phyloP scores from a whole-genome alignment of 345 rosid species.

The Pistacia vera region DNA sequence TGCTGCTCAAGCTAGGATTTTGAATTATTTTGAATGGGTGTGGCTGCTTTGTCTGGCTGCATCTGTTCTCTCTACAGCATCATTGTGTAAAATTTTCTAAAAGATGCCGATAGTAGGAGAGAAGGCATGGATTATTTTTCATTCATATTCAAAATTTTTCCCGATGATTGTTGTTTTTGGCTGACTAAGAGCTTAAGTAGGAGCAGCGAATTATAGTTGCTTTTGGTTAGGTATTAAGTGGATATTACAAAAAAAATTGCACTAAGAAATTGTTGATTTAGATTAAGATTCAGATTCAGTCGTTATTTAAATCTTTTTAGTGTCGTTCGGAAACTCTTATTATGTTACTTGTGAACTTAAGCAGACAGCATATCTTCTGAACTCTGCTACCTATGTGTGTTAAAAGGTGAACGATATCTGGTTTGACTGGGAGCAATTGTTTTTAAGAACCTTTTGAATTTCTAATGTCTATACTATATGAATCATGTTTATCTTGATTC shows the following conservation, averaged over 20 bases:
- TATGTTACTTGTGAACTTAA: not conserved
- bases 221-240: conserved; percentile 14
- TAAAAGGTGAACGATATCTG: not conserved
- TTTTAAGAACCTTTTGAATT: too few species aligned
- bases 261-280: not conserved
- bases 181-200: conserved; percentile 24
- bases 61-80: conserved; percentile 23
- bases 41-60: conserved; percentile 32
- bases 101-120: conserved; percentile 30
- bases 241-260: not conserved
- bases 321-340: conserved; percentile 1
- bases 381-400: not conserved
- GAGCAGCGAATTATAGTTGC: conserved; percentile 23
- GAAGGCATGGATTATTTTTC: conserved; percentile 25
- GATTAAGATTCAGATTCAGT: not conserved
- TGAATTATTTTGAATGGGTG: conserved; percentile 22
- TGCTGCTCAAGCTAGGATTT: conserved; percentile 79
- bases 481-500: too few species aligned
- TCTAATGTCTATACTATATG: too few species aligned
- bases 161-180: conserved; percentile 16
- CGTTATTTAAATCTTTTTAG: not conserved
- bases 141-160: conserved; percentile 22
- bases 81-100: conserved; percentile 41
- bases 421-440: not conserved
- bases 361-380: not conserved